These are phyloP conservation scores for Rhodamnia argentea DNA, from an alignment of 345 rosid genomes.

Conservation along the genomic window DNA sequence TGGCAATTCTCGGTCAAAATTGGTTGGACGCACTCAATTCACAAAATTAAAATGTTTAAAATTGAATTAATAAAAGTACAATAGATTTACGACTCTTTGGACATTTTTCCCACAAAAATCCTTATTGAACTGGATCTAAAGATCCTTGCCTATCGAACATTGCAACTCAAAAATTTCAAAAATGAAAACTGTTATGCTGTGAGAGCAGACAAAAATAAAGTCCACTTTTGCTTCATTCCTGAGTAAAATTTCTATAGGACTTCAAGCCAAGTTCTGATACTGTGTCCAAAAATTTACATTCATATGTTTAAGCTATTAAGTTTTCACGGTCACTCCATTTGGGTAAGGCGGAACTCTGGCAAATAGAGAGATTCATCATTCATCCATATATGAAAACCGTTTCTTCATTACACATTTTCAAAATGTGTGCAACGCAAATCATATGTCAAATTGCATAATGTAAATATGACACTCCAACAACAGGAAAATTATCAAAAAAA, in stretches of 20 bases:
- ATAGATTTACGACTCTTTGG: too few species aligned
- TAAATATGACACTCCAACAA: not conserved
- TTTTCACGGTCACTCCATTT: not conserved
- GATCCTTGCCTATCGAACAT: too few species aligned
- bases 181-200: too few species aligned
- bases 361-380: not conserved
- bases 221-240: not conserved
- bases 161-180: too few species aligned
- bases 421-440: not conserved
- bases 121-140: too few species aligned
- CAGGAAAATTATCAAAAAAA: too few species aligned
- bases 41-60: too few species aligned
- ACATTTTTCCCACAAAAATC: too few species aligned
- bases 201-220: too few species aligned
- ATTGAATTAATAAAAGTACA: too few species aligned
- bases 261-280: fast-evolving
- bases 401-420: not conserved
- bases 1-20: too few species aligned
- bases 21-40: too few species aligned
- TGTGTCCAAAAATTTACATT: not conserved
- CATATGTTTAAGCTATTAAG: not conserved
- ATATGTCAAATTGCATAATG: not conserved
- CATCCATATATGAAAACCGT: not conserved
- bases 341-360: not conserved
- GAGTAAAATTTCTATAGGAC: not conserved